Evolutionary conservation across 768 basidiomycete species (phyloP).

Genomic region (Suillus luteus): DNA sequence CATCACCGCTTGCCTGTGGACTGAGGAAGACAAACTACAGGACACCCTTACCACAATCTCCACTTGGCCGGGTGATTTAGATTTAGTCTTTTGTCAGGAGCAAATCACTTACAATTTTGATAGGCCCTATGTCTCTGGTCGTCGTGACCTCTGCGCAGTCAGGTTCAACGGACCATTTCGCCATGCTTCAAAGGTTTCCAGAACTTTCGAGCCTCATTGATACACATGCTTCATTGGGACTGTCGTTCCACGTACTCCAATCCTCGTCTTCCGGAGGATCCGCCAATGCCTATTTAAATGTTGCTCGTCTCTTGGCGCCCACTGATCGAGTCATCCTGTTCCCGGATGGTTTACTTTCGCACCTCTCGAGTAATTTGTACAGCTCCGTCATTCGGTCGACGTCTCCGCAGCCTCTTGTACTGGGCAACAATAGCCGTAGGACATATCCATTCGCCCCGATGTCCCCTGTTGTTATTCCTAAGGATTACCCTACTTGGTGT

Average conservation of each 20-base stretch:
- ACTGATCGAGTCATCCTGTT: constrained; percentile 52
- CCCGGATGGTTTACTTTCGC: constrained; percentile 44
- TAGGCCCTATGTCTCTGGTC: constrained; percentile 54
- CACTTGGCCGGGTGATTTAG: constrained; percentile 45
- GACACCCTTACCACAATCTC: constrained; percentile 38
- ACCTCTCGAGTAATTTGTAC: constrained; percentile 23
- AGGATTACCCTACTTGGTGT: constrained; percentile 59
- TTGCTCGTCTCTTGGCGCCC: constrained; percentile 60
- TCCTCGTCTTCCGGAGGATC: constrained; percentile 36
- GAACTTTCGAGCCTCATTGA: constrained; percentile 15
- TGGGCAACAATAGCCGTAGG: constrained; percentile 32
- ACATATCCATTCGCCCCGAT: constrained; percentile 42
- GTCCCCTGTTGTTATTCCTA: constrained; percentile 46
- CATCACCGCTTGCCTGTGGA: constrained; percentile 56
- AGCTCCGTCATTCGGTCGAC: constrained; percentile 15
- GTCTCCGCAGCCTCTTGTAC: constrained; percentile 27
- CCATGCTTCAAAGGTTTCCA: constrained; percentile 17
- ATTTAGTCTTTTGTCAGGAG: neutral
- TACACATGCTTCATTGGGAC: constrained; percentile 24
- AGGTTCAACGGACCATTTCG: constrained; percentile 28
- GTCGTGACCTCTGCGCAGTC: constrained; percentile 40
- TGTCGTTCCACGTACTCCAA: constrained; percentile 51
- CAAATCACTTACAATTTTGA: neutral
- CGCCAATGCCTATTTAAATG: constrained; percentile 59
- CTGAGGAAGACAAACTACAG: constrained; percentile 37